A percentile compares a stretch with the other conserved stretches of the same genome.
Evolutionary conservation across 2,329 filamentous ascomycete genomes (phyloP).

Genomic region (Dissoconium aciculare): DNA sequence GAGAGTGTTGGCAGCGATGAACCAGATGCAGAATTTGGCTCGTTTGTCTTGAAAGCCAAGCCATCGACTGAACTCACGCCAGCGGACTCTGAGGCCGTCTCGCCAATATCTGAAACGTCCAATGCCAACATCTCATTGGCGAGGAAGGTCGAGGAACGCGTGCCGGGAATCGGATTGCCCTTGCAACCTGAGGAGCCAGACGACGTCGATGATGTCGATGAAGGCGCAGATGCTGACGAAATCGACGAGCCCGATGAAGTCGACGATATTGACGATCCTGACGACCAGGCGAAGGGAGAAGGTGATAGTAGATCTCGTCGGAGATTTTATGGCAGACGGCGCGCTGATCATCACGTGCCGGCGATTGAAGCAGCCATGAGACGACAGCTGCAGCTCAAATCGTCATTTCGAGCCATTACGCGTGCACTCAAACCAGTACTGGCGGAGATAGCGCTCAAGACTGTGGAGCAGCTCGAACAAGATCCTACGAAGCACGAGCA

Average conservation of each 20-base stretch:
- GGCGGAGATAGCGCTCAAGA: slow-evolving; percentile 49
- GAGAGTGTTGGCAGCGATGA: slow-evolving; percentile 10
- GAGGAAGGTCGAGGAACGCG: neutral
- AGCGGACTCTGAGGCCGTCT: slow-evolving; percentile 12
- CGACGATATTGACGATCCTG: slow-evolving; percentile 16
- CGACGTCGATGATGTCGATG: slow-evolving; percentile 8
- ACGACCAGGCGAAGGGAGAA: slow-evolving; percentile 10
- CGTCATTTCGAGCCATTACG: slow-evolving; percentile 47
- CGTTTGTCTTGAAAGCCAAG: slow-evolving; percentile 5
- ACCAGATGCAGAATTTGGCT: slow-evolving; percentile 7
- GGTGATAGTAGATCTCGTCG: slow-evolving; percentile 11
- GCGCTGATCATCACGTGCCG: slow-evolving; percentile 33
- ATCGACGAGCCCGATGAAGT: slow-evolving; percentile 14
- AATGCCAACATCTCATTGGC: slow-evolving; percentile 4
- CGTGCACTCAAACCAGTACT: slow-evolving; percentile 49
- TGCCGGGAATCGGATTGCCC: too few relatives aligned
- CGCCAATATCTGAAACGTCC: slow-evolving; percentile 12
- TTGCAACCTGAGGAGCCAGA: neutral
- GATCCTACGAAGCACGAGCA: slow-evolving; percentile 40
- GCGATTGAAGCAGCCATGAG: slow-evolving; percentile 34
- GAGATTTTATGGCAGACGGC: slow-evolving; percentile 25
- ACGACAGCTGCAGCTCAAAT: slow-evolving; percentile 52
- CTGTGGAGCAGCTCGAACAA: slow-evolving; percentile 41
- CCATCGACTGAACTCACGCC: slow-evolving; percentile 15
- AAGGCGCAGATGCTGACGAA: slow-evolving; percentile 8